phyloP scores from a whole-genome alignment of 495 filamentous ascomycete genomes.

The Cercophora newfieldiana region DNA sequence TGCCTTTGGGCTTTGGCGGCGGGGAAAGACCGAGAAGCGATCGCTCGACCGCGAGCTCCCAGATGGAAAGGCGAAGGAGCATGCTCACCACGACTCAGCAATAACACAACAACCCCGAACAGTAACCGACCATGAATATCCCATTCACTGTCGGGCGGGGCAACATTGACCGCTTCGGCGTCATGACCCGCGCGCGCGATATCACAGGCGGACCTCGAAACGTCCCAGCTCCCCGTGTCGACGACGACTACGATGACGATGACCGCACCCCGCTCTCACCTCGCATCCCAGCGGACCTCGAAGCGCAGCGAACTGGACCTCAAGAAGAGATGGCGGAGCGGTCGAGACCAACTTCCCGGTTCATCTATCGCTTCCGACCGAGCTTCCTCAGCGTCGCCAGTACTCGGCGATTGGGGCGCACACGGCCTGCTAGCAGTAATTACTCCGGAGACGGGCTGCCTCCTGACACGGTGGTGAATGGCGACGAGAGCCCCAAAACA shows the following conservation, averaged over 20 bases:
- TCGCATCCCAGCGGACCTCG: conserved; percentile 21
- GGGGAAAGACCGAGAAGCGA: not conserved
- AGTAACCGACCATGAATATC: conserved; percentile 16
- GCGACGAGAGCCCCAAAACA: conserved; percentile 43
- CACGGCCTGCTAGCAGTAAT: conserved; percentile 30
- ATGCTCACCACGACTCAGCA: not conserved
- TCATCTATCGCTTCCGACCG: conserved; percentile 37
- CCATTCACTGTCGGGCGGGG: conserved; percentile 19
- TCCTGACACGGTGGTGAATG: conserved; percentile 26
- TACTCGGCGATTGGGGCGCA: conserved; percentile 16
- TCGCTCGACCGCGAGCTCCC: not conserved
- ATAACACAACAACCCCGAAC: not conserved
- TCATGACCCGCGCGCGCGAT: conserved; percentile 22
- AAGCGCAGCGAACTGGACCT: conserved; percentile 20
- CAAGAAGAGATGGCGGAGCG: conserved; percentile 35
- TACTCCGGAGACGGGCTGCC: conserved; percentile 32
- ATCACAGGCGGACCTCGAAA: not conserved
- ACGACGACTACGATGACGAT: conserved; percentile 22
- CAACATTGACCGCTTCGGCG: conserved; percentile 36
- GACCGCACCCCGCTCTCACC: conserved; percentile 31
- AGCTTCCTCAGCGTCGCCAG: conserved; percentile 37
- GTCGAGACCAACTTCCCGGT: conserved; percentile 12
- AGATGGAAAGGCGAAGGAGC: not conserved
- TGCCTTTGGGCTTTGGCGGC: not conserved
- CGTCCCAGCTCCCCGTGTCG: not conserved